Conservation (phyloP, 129 eudicot genomes). For the Scalesia atractyloides region DNA sequence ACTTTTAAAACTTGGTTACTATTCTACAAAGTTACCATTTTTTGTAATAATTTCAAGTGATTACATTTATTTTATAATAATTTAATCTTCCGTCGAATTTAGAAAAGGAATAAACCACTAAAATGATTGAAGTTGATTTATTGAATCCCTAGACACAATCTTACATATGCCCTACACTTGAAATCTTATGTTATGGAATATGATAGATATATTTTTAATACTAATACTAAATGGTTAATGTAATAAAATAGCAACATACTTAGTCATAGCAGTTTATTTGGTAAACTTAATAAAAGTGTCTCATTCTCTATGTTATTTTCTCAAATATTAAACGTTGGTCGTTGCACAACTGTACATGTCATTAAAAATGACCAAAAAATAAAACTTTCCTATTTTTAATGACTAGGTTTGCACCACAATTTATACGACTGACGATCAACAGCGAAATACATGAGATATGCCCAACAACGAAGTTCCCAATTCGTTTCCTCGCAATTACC, state of each 20-base stretch:
- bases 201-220: not conserved
- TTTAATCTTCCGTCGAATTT: not conserved
- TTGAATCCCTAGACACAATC: not conserved
- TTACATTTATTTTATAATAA: not conserved
- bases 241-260: not conserved
- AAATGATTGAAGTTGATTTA: not conserved
- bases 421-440: not conserved
- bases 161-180: not conserved
- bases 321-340: not conserved
- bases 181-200: not conserved
- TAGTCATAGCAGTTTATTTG: not conserved
- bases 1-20: too few relatives aligned
- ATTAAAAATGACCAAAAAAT: not conserved
- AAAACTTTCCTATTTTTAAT: not conserved
- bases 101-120: not conserved
- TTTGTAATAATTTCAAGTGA: too few relatives aligned
- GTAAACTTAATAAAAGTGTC: not conserved
- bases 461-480: not conserved
- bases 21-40: too few relatives aligned
- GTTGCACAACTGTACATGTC: not conserved
- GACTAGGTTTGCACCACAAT: slow-evolving; percentile 2
- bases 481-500: not conserved
- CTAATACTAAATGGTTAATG: not conserved
- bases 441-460: not conserved
- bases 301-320: not conserved